Base-by-base conservation (phyloP, 2,329 filamentous ascomycete genomes). In the Westerdykella ornata region DNA sequence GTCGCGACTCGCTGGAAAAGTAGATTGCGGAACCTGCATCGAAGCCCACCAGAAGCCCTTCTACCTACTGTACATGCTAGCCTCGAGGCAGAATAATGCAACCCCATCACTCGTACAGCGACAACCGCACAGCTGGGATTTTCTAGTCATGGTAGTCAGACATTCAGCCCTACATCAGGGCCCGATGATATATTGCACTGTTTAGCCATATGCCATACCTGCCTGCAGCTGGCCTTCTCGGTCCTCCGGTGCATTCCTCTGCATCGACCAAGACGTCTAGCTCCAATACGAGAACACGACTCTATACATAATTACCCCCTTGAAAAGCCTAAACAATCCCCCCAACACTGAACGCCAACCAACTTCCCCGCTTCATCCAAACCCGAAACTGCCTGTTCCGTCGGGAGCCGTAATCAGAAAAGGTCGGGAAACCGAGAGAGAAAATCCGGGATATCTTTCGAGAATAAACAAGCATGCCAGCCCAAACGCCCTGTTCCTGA, bases 41-140 rank as follows among this genome's bases (percentile, higher is more conserved):
- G 48, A 49, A 51, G 35, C 22, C 11, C 42, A 37, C 44, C 42
- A 51, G 46, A 51, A 51, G 43, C 39, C 18, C 26, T 14, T 42
- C 18, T 29, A 31, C 40, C 40, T 26, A 26, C 32, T 32, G 39
- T 3, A 36, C 13, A 7, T 5, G 15, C 18, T 28, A 22, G 13
- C 35, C 17, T 37, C 16, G 17, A 20, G 30, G n/a, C 40, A 40
- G 15, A 31, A 39, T 22, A 26, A 7, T 9, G 12, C 8, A 26
- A 3, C 22, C 22, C 4, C 22, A 2, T 26, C 22, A 26, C 22
- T 11, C n/a, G n/a, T n/a, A 11, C 7, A 22, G 9, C 20, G 5
- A 9, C 9, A 26, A 4, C 22, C 22, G 22, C 22, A 26, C 3
- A 7, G 7, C 22, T 9, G 22, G 22, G 22, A 26, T 26, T 26